A percentile compares a stretch with the other conserved stretches of the same genome.
Conservation (phyloP, 805 yeast species). For the Metschnikowia noctiluminum region DNA sequence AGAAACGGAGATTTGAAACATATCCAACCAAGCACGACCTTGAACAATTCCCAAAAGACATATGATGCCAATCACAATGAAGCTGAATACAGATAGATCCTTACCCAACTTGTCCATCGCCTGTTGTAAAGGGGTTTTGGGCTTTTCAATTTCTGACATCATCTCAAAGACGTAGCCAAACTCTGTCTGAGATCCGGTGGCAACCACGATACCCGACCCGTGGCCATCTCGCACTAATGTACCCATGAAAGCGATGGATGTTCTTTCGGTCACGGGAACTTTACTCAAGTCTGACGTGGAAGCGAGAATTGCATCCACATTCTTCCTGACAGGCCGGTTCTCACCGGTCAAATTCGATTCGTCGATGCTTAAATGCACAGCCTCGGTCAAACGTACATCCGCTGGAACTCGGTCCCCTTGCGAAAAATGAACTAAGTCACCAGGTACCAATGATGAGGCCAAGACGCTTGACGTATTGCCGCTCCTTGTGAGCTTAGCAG, state of each 20-base stretch:
- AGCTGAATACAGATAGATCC: slow-evolving; percentile 80
- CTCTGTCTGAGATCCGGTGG: slow-evolving; percentile 85
- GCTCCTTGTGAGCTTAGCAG: slow-evolving; percentile 84
- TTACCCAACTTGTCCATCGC: slow-evolving; percentile 96
- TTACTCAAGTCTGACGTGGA: slow-evolving; percentile 22
- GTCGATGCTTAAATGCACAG: slow-evolving; percentile 81
- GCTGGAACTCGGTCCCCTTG: slow-evolving; percentile 98
- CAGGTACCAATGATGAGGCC: slow-evolving; percentile 90
- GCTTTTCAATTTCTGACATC: slow-evolving; percentile 94
- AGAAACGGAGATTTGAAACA: slow-evolving; percentile 97
- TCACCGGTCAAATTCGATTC: slow-evolving; percentile 97
- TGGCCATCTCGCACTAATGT: slow-evolving; percentile 95
- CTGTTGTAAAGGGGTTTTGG: slow-evolving; percentile 93
- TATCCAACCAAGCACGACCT: slow-evolving; percentile 94
- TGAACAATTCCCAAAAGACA: slow-evolving; percentile 86
- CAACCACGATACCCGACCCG: slow-evolving; percentile 90
- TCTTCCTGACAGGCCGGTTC: slow-evolving; percentile 78
- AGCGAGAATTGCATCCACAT: slow-evolving; percentile 39
- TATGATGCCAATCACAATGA: slow-evolving; percentile 85
- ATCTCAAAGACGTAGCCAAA: slow-evolving; percentile 93
- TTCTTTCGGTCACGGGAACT: slow-evolving; percentile 64
- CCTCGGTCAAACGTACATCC: slow-evolving; percentile 75
- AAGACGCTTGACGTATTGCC: slow-evolving; percentile 76
- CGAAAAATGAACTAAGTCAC: slow-evolving; percentile 84
- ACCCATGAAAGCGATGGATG: slow-evolving; percentile 91